Evolutionary conservation across 2,329 filamentous ascomycete species (phyloP), one percentile per base, ranked within the genome.

Genomic region (Sphaceloma murrayae): DNA sequence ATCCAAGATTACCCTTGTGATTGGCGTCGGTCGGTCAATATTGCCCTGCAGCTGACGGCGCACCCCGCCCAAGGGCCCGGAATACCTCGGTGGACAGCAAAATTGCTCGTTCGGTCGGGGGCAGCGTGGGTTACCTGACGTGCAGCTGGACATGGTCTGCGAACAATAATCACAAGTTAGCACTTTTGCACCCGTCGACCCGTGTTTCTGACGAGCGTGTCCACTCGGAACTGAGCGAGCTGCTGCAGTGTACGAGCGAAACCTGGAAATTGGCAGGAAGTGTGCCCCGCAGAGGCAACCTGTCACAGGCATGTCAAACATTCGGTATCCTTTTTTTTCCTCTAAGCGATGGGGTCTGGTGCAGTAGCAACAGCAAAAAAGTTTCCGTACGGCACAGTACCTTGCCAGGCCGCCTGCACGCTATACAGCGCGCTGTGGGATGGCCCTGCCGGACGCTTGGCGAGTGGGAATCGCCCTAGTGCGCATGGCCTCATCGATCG

Each of bases 271-370:
- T 40, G 27, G 36, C 22, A 17, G 27, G 17, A 40, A 17, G 21
- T 13, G 7, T 14, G 14, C 19, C 34, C 38, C 24, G 24, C 27
- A 42, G 9, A 30, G 24, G 31, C n/a, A n/a, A n/a, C n/a, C n/a
- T n/a, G n/a, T n/a, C n/a, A n/a, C n/a, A n/a, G n/a, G 40, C 29
- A 43, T 43, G 40, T 43, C 40, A 43, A 43, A 43, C 13, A 27
- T 27, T 24, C 40, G 27, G 40, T 43, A 32, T 40, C 18, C 13
- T 13, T 30, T 19, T 26, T 24, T 29, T 18, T 14, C 18, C 10
- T 9, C 36, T 17, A 24, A 40, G 22, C 24, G 24, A 27, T n/a
- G n/a, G n/a, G n/a, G n/a, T n/a, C n/a, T n/a, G n/a, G n/a, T n/a
- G n/a, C n/a, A n/a, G n/a, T n/a, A n/a, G n/a, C n/a, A n/a, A n/a